A percentile compares a stretch with the other conserved stretches of the same genome.
These are phyloP conservation scores for Magnaporthiopsis incrustans DNA, from an alignment of 2,329 filamentous ascomycete species.

Conservation along the genomic window DNA sequence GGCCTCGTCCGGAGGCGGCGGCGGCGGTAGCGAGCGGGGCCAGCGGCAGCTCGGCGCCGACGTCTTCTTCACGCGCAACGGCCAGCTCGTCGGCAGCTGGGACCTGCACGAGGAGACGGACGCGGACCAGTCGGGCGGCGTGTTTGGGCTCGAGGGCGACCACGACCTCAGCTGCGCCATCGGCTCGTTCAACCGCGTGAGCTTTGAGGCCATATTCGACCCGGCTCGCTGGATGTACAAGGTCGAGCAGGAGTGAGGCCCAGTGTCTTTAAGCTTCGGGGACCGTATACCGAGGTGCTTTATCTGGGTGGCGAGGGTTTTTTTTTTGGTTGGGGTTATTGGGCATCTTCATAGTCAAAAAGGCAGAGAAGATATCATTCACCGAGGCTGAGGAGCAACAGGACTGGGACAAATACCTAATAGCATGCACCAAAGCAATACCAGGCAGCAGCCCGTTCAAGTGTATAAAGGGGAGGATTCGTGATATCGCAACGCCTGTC, in stretches of 20 bases:
- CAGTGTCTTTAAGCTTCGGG: too few relatives aligned
- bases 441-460: not conserved
- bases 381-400: not conserved
- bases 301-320: too few relatives aligned
- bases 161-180: conserved; percentile 65
- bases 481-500: too few relatives aligned
- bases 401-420: too few relatives aligned
- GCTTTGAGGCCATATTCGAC: conserved; percentile 59
- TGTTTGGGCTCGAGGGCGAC: conserved; percentile 60
- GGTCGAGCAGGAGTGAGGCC: conserved; percentile 1
- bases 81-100: conserved; percentile 53
- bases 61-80: conserved; percentile 65
- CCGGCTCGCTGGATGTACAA: conserved; percentile 50
- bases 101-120: conserved; percentile 70
- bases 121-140: conserved; percentile 42
- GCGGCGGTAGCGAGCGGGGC: too few relatives aligned
- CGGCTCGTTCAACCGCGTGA: conserved; percentile 60
- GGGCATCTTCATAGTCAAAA: not conserved
- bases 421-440: not conserved
- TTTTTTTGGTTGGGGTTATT: too few relatives aligned
- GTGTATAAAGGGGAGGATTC: too few relatives aligned
- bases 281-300: too few relatives aligned
- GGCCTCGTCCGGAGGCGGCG: conserved; percentile 16
- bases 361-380: not conserved
- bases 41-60: conserved; percentile 35